Conservation (phyloP, 2,329 filamentous ascomycete genomes). For the Hymenoscyphus occultus region DNA sequence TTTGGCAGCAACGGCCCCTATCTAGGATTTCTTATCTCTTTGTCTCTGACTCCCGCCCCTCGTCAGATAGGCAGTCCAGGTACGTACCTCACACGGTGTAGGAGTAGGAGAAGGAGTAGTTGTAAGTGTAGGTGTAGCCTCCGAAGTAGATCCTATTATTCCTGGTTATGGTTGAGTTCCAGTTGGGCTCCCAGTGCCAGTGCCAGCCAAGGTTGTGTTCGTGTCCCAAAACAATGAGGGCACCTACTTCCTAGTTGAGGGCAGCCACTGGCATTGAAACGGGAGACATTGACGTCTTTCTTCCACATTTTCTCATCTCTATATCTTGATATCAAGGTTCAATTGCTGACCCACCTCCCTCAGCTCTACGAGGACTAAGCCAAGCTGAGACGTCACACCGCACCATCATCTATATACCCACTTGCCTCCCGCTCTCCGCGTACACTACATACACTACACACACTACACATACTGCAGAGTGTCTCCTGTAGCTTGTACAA, state of each 20-base stretch:
- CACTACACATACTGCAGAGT: too few species aligned
- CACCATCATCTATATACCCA: neutral
- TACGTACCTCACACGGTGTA: neutral
- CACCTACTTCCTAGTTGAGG: neutral
- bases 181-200: neutral
- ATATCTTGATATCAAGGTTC: neutral
- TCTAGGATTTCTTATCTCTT: constrained; percentile 7
- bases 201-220: neutral
- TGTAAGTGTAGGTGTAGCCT: neutral
- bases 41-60: neutral
- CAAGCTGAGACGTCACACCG: neutral
- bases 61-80: neutral
- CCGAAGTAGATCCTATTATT: neutral
- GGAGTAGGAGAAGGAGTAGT: too few species aligned
- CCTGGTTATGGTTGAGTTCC: neutral
- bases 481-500: too few species aligned
- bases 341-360: neutral
- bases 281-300: neutral
- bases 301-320: neutral
- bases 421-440: neutral
- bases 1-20: constrained; percentile 1
- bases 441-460: neutral
- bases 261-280: neutral
- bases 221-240: neutral
- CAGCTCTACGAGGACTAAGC: neutral